Evolutionary conservation across 768 basidiomycete genomes (phyloP), one percentile per base, ranked within the genome.

Genomic region (Sporobolomyces phaffii): DNA sequence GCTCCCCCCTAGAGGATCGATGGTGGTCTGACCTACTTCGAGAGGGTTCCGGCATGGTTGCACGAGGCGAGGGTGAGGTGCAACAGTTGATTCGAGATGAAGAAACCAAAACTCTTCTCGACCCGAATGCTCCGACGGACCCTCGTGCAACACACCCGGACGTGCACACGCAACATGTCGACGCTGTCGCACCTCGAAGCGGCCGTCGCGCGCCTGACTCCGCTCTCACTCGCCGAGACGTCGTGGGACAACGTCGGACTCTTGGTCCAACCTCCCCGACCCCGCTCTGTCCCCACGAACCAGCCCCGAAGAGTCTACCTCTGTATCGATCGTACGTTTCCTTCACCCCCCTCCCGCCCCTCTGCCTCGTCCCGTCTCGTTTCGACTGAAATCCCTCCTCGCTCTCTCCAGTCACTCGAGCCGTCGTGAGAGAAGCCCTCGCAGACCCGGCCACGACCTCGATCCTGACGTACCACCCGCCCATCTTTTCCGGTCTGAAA

Each of bases 401-500:
- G 9, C 14, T 20, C 13, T 2, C 29, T 24, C 13, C 59, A 72
- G 70, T 72, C 20, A 64, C 70, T 6, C 56, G 65, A 18, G 22
- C 36, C 17, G 71, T 69, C 24, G 34, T 29, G 24, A n/a, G 38
- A 5, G 49, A 49, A n/a, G 71, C 67, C 5, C 61, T 72, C 24
- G 20, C 63, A 8, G 2, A 53, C 38, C 71, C 64, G 5, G 43
- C 44, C 22, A 69, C 67, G 7, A 22, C 51, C 15, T 48, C 53
- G 59, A 86, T 93, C 67, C 81, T 94, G 18, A 80, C 88, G 28
- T 93, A 93, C 79, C 91, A 92, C 77, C 88, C 91, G 7, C 83
- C 89, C 3, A 87, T 92, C 72, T 92, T 91, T 81, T 82, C 80
- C 49, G 85, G 85, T 13, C 79, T 92, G 53, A 79, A 86, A 45